Evolutionary conservation across 2,329 filamentous ascomycete genomes (phyloP).

Genomic region (Chaetoscypha palmicola): DNA sequence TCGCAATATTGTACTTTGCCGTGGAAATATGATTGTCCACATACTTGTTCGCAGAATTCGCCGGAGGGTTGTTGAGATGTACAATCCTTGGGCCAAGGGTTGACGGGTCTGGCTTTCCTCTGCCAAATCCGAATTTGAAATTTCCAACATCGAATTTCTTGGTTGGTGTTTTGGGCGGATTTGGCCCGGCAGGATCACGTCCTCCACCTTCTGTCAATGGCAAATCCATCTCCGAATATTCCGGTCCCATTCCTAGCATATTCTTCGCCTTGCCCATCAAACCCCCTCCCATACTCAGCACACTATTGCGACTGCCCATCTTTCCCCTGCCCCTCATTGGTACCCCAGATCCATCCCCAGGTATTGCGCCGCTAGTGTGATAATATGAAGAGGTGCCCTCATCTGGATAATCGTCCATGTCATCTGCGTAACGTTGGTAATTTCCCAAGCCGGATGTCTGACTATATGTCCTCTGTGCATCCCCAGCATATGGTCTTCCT

Average conservation of each 20-base stretch:
- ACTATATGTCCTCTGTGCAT: constrained; percentile 34
- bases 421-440: constrained; percentile 85
- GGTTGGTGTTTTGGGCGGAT: constrained; percentile 34
- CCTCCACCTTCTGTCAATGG: constrained; percentile 75
- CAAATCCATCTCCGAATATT: constrained; percentile 97
- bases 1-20: constrained; percentile 90
- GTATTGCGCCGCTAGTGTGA: constrained; percentile 60
- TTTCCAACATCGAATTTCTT: constrained; percentile 63
- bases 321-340: constrained; percentile 37
- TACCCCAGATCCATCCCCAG: constrained; percentile 48
- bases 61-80: constrained; percentile 90
- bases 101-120: constrained; percentile 78
- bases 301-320: constrained; percentile 77
- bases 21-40: constrained; percentile 96
- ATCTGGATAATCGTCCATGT: constrained; percentile 73
- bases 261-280: constrained; percentile 83
- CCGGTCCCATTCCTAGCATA: constrained; percentile 75
- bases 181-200: constrained; percentile 38
- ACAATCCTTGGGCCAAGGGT: constrained; percentile 89
- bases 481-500: constrained; percentile 23
- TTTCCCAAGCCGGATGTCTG: constrained; percentile 81
- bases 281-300: constrained; percentile 79
- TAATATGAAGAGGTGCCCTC: constrained; percentile 73
- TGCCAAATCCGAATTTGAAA: constrained; percentile 90
- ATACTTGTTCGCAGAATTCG: constrained; percentile 84